A percentile compares a stretch with the other conserved stretches of the same genome.
These are phyloP conservation scores for Saturnispora dispora DNA, from an alignment of 805 yeast genomes.

Conservation along the genomic window DNA sequence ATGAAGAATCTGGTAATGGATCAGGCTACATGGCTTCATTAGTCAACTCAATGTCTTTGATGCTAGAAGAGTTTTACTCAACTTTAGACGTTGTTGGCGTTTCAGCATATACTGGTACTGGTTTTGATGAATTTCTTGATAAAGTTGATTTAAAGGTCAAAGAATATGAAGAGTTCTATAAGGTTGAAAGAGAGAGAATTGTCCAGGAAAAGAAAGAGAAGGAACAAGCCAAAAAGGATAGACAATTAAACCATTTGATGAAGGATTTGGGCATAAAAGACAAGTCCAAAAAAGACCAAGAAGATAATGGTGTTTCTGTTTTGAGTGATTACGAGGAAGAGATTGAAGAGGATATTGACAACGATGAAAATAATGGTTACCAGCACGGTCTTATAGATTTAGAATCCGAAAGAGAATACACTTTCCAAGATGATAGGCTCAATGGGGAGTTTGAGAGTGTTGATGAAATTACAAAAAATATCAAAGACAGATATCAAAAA, in stretches of 20 bases:
- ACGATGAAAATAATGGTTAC: slow-evolving; percentile 34
- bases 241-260: slow-evolving; percentile 65
- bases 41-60: slow-evolving; percentile 89
- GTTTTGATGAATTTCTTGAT: slow-evolving; percentile 82
- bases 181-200: slow-evolving; percentile 77
- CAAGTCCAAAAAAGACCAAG: slow-evolving; percentile 22
- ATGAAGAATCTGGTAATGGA: slow-evolving; percentile 38
- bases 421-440: slow-evolving; percentile 52
- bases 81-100: slow-evolving; percentile 90
- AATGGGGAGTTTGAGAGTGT: slow-evolving; percentile 46
- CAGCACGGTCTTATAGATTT: slow-evolving; percentile 39
- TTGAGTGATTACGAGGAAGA: slow-evolving; percentile 37
- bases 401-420: slow-evolving; percentile 51
- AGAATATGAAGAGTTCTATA: slow-evolving; percentile 78
- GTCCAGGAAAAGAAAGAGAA: slow-evolving; percentile 66
- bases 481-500: slow-evolving; percentile 63
- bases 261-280: slow-evolving; percentile 68
- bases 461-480: slow-evolving; percentile 40
- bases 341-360: slow-evolving; percentile 39
- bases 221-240: slow-evolving; percentile 63
- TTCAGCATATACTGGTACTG: slow-evolving; percentile 87
- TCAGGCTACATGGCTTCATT: slow-evolving; percentile 92
- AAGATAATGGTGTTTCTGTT: slow-evolving; percentile 42
- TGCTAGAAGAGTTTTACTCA: slow-evolving; percentile 93
- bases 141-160: slow-evolving; percentile 80